Evolutionary conservation across 805 yeast species (phyloP), one percentile per base, ranked within the genome.

Genomic region (Debaryomyces castellii): DNA sequence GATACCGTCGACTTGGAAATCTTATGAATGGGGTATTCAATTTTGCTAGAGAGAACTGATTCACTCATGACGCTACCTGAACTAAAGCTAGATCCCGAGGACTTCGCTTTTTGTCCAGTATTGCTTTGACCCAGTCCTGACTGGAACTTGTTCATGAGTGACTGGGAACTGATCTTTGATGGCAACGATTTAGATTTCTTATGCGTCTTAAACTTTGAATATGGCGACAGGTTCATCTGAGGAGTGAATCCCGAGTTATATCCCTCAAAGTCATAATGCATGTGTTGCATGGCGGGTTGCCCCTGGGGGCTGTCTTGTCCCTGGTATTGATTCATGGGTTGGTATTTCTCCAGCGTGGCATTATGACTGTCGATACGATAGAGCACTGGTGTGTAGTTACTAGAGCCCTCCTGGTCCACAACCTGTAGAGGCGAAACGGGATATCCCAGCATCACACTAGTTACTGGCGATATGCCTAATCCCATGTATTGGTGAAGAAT

Each of bases 21-120:
- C 28, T 47, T 41, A 20, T 49, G 45, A 10, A 53, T 43, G 5
- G 56, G 56, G 35, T 44, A 53, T 28, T 53, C 46, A 6, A 54
- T 45, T 22, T 38, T 39, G 24, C 37, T 43, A 10, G 41, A 17
- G 11, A 35, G 16, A 24, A 25, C 20, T 5, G 37, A 21, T 5
- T 30, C 40, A 16, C 40, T 30, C 9, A 21, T 4, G 12, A 32
- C 12, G n/a, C 17, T 18, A 11, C 39, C 39, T 3, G 4, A 32
- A 4, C 23, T 16, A 14, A 39, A 34, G 10, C 6, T 24, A 3
- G 37, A 23, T 20, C 30, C 22, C 3, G n/a, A 17, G 24, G 17
- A n/a, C 4, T 23, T 23, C 12, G 12, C 5, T 11, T 21, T 18
- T 2, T 18, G n/a, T 6, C n/a, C 4, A 11, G 4, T 12, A 38